These are phyloP conservation scores for Sporothrix schenckii DNA, from an alignment of 2,329 filamentous ascomycete genomes.

Conservation along the genomic window DNA sequence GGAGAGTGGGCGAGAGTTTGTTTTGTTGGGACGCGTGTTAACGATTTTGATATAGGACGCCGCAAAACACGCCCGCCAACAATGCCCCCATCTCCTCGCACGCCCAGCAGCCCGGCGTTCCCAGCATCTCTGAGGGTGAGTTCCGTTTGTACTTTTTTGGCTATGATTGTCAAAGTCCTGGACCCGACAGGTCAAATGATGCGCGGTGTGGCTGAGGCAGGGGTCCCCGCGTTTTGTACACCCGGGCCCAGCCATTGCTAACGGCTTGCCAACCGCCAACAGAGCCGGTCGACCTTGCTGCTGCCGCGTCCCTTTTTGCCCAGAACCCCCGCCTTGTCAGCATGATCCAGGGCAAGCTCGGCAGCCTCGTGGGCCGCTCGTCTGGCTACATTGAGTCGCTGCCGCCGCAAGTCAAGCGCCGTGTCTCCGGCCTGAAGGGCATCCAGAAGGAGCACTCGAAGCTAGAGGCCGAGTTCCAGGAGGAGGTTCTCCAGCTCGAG, in stretches of 20 bases:
- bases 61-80: slow-evolving; percentile 95
- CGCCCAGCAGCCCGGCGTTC: slow-evolving; percentile 89
- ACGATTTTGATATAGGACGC: slow-evolving; percentile 66
- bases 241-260: slow-evolving; percentile 21
- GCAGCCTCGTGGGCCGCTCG: slow-evolving; percentile 87
- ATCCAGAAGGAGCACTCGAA: slow-evolving; percentile 99
- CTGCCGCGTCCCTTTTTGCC: slow-evolving; percentile 90
- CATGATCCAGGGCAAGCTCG: slow-evolving; percentile 97
- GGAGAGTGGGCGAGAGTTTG: neutral
- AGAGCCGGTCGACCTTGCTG: slow-evolving; percentile 89
- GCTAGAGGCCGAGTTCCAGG: slow-evolving; percentile 96
- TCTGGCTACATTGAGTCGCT: slow-evolving; percentile 98
- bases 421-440: slow-evolving; percentile 93
- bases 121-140: slow-evolving; percentile 97
- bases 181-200: neutral
- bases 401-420: slow-evolving; percentile 82
- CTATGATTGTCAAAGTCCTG: neutral
- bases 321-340: slow-evolving; percentile 92
- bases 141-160: slow-evolving; percentile 35
- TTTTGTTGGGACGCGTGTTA: slow-evolving; percentile 33
- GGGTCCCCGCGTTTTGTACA: slow-evolving; percentile 23
- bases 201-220: neutral
- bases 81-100: slow-evolving; percentile 97
- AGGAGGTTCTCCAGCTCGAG: slow-evolving; percentile 95
- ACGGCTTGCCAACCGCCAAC: slow-evolving; percentile 35